Percentiles rank a stretch among this genome's conserved stretches.
These are phyloP conservation scores for Silybum marianum DNA, from an alignment of 129 eudicot genomes.

Conservation along the genomic window DNA sequence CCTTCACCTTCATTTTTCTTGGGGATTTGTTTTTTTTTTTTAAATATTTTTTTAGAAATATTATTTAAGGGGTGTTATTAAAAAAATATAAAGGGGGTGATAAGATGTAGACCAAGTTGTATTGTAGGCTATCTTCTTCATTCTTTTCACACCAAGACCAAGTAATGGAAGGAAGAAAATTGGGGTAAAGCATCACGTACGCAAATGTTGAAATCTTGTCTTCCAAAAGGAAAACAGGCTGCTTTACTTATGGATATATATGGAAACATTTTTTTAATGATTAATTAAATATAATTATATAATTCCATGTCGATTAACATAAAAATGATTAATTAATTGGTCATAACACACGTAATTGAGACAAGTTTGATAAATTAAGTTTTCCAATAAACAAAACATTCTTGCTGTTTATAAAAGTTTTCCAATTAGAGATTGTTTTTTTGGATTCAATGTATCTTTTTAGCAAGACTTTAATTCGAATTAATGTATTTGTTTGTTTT, in stretches of 20 bases:
- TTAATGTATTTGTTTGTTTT: background rate
- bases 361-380: background rate
- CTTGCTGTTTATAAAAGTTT: background rate
- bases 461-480: background rate
- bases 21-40: conserved; percentile 9
- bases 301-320: background rate
- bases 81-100: conserved; percentile 11
- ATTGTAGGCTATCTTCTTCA: conserved; percentile 17
- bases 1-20: conserved; percentile 21
- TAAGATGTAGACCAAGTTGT: conserved; percentile 39
- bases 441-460: background rate
- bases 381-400: background rate
- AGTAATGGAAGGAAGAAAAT: conserved; percentile 36
- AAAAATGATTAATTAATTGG: background rate
- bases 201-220: conserved; percentile 35
- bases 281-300: background rate
- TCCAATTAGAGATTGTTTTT: background rate
- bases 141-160: conserved; percentile 42
- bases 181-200: conserved; percentile 34
- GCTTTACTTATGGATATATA: conserved; percentile 19
- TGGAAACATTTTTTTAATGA: background rate
- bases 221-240: conserved; percentile 35
- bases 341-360: background rate
- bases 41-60: too few species aligned
- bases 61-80: background rate